Percentiles rank a stretch among this genome's conserved stretches.
Conservation (phyloP, 495 filamentous ascomycete genomes). For the Penicillium paxilli region DNA sequence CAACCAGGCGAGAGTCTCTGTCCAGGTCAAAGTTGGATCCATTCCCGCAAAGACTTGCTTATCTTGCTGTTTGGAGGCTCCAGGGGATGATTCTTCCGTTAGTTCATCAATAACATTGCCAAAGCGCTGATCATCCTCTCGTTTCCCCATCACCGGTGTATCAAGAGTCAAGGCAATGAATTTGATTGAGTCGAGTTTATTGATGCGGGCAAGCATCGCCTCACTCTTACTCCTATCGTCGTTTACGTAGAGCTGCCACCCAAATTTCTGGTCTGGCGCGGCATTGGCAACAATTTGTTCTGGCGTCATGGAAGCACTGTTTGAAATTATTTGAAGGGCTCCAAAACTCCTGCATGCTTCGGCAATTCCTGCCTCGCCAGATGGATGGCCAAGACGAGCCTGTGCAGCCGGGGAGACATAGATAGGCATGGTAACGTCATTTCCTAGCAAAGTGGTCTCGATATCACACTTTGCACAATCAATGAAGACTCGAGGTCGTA, state of each 20-base stretch:
- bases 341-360: conserved; percentile 71
- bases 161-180: conserved; percentile 90
- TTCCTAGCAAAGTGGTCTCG: conserved; percentile 66
- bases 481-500: conserved; percentile 83
- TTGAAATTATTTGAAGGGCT: conserved; percentile 78
- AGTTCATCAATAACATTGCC: conserved; percentile 32
- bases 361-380: conserved; percentile 86
- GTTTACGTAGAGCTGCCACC: conserved; percentile 92
- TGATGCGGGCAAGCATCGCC: conserved; percentile 72
- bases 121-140: conserved; percentile 80
- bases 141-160: conserved; percentile 86
- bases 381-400: conserved; percentile 83
- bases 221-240: conserved; percentile 77
- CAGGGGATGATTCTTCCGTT: conserved; percentile 19
- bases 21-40: conserved; percentile 78
- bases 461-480: conserved; percentile 71
- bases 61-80: conserved; percentile 40
- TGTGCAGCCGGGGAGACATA: conserved; percentile 86
- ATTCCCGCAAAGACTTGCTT: conserved; percentile 70
- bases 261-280: conserved; percentile 68
- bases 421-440: conserved; percentile 70
- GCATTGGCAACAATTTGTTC: conserved; percentile 79
- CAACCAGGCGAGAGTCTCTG: conserved; percentile 75
- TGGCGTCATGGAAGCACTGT: conserved; percentile 83
- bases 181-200: conserved; percentile 67